Evolutionary conservation across 129 eudicot genomes (phyloP), one percentile per base, ranked within the genome.

Genomic region (Solidago caesia): DNA sequence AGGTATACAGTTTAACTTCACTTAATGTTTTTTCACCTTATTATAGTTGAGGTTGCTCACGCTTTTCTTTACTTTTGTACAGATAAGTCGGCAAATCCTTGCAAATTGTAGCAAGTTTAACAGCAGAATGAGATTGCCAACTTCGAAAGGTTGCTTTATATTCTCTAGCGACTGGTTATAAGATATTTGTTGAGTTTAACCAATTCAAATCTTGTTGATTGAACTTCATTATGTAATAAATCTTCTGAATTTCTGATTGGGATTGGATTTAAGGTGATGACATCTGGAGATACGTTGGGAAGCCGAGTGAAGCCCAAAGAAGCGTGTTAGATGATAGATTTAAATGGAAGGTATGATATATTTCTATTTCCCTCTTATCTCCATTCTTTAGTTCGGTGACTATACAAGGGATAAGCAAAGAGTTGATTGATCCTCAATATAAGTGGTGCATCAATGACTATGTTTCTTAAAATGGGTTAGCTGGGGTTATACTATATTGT

Each of bases 101-200:
- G 91, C 94, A 89, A 87, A 82, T 88, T 74, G 97, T 94, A 68
- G 99, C 99, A 77, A 94, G 93, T 83, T 86, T 94, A 85, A 94
- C 97, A 45, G 97, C 91, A 47, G 99, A 94, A 75, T 86, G 99
- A 69, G 99, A 94, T 85, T 97, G 99, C 75, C 97, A 94, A 44
- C 92, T 88, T 75, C 80, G 99, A 75, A 94, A 94, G 78, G 96
- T 96, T 73, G 99, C 99, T 29, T 72, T 94, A 70, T 91, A 89
- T 82, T 77, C 94, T 71, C 75, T 94, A 64, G 99, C 99, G 49
- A 91, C 83, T 51, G 97, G 99, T 56, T 94, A 87, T 78, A 94
- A 91, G 84, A 91, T 94, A 82, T 85, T 94, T 33, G 99, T 97
- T 94, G 71, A 80, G 96, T 63, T 77, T 48, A 52, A 70, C 15